Conservation (phyloP, 2,329 filamentous ascomycete species). For the Aspergillus versicolor region DNA sequence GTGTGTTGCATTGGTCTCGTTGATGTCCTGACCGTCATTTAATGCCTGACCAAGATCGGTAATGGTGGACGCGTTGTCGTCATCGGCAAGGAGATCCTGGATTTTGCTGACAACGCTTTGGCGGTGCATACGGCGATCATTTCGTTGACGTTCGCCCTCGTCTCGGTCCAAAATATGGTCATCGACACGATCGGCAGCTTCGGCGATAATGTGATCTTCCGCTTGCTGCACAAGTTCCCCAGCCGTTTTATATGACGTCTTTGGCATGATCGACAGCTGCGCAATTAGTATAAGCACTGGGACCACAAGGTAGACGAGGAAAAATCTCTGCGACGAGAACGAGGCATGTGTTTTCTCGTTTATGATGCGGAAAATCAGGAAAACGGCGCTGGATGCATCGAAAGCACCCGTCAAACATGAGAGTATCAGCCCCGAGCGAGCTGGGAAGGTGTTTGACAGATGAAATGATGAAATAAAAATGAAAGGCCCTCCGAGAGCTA, state of each 20-base stretch:
- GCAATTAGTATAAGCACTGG: constrained; percentile 64
- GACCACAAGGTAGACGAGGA: constrained; percentile 69
- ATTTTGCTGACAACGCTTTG: constrained; percentile 69
- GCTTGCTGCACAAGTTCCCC: constrained; percentile 77
- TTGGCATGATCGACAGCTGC: constrained; percentile 71
- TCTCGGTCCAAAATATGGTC: constrained; percentile 51
- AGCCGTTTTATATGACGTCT: constrained; percentile 77
- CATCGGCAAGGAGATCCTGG: constrained; percentile 65
- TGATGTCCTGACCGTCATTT: constrained; percentile 6
- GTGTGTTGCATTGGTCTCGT: constrained; percentile 36
- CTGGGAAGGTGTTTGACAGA: constrained; percentile 79
- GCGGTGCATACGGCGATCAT: constrained; percentile 59
- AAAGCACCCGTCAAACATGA: constrained; percentile 79
- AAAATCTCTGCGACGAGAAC: constrained; percentile 68
- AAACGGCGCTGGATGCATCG: constrained; percentile 77
- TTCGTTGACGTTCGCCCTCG: constrained; percentile 49
- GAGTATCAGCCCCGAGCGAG: constrained; percentile 73
- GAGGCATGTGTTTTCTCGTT: constrained; percentile 59
- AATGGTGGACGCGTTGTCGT: constrained; percentile 5
- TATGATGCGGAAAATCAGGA: constrained; percentile 70
- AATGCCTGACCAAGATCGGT: constrained; percentile 8
- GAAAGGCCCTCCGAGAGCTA: constrained; percentile 77
- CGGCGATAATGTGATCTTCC: constrained; percentile 55
- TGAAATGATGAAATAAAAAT: constrained; percentile 83
- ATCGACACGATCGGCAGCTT: constrained; percentile 58